Evolutionary conservation across 495 filamentous ascomycete genomes (phyloP).

Genomic region (Trichoderma orchidacearum): DNA sequence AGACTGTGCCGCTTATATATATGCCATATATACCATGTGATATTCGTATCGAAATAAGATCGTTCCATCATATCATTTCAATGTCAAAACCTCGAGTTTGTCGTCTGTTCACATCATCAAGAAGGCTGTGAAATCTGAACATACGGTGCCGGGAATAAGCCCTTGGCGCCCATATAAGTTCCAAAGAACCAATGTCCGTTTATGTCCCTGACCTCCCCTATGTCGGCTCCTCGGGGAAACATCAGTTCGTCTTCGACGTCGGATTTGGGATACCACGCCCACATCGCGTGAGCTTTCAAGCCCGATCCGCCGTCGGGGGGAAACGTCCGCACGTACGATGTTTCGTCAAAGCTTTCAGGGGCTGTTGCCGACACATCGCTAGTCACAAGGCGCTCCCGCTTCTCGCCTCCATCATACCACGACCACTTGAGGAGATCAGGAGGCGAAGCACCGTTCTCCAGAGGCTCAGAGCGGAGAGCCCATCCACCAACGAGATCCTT

Average conservation of each 20-base stretch:
- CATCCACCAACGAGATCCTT: constrained; percentile 62
- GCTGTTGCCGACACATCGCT: constrained; percentile 16
- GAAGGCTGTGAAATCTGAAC: constrained; percentile 29
- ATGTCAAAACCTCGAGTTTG: not conserved
- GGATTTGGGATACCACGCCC: constrained; percentile 57
- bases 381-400: constrained; percentile 15
- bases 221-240: constrained; percentile 72
- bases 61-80: too few species aligned
- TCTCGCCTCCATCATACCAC: constrained; percentile 10
- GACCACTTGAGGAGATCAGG: constrained; percentile 20
- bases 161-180: constrained; percentile 58
- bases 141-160: constrained; percentile 65
- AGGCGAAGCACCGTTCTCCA: constrained; percentile 10
- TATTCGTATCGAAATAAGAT: too few species aligned
- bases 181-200: constrained; percentile 84
- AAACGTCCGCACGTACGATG: constrained; percentile 22
- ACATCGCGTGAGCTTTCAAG: constrained; percentile 44
- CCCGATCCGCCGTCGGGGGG: constrained; percentile 62
- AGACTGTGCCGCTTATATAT: too few species aligned
- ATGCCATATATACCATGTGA: too few species aligned
- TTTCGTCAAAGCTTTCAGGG: constrained; percentile 11
- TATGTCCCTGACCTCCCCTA: constrained; percentile 65
- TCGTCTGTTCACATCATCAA: not conserved
- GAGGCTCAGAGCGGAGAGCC: constrained; percentile 41
- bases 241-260: constrained; percentile 55